Conservation (phyloP, 2,329 filamentous ascomycete genomes). For the Diaporthe aspalathi region DNA sequence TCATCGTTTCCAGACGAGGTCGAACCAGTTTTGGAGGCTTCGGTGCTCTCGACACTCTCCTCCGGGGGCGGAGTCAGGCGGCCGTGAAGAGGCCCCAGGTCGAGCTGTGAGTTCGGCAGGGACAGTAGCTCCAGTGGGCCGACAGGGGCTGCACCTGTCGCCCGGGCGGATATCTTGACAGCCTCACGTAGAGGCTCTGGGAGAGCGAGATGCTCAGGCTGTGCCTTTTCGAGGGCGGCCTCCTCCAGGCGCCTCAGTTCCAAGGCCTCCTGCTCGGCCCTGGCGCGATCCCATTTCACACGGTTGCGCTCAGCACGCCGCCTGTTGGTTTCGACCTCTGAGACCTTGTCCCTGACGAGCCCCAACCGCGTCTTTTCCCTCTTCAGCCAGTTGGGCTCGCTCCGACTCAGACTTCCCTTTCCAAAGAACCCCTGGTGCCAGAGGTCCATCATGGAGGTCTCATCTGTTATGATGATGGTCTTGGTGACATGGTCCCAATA, state of each 20-base stretch:
- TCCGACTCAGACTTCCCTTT: constrained; percentile 91
- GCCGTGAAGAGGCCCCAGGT: constrained; percentile 42
- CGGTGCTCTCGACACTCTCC: constrained; percentile 27
- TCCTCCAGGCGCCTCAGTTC: constrained; percentile 71
- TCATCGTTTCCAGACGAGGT: constrained; percentile 39
- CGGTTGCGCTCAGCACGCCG: constrained; percentile 83
- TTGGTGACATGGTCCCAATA: constrained; percentile 85
- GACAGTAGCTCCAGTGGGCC: constrained; percentile 61
- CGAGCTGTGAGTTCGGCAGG: constrained; percentile 65
- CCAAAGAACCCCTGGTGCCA: constrained; percentile 99
- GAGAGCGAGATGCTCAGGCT: not conserved
- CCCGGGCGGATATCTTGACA: not conserved
- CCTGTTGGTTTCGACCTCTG: constrained; percentile 82
- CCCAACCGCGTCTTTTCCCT: constrained; percentile 81
- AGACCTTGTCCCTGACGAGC: constrained; percentile 73
- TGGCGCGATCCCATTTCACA: constrained; percentile 92
- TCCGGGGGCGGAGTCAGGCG: constrained; percentile 6
- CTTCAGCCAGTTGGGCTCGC: constrained; percentile 93
- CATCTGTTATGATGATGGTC: constrained; percentile 86
- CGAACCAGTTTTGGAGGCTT: constrained; percentile 25
- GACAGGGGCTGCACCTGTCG: constrained; percentile 50
- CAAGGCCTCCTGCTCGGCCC: constrained; percentile 85
- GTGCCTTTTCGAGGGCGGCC: constrained; percentile 47
- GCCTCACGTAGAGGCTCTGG: not conserved
- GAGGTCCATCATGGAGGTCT: constrained; percentile 78